These are phyloP conservation scores for Cajanus cajan DNA, from an alignment of 306 rosid genomes.

Conservation along the genomic window DNA sequence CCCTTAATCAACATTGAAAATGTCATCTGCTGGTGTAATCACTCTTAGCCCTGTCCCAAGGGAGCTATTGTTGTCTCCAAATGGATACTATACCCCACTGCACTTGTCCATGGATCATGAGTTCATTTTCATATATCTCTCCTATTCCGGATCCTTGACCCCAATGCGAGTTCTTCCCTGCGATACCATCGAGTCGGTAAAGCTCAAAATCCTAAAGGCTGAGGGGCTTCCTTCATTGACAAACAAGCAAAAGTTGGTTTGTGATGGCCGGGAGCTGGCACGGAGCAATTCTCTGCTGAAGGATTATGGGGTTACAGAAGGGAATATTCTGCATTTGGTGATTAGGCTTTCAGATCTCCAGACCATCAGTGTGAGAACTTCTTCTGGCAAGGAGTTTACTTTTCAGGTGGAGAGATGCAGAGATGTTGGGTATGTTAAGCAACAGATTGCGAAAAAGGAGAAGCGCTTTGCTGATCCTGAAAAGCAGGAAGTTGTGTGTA, in stretches of 20 bases:
- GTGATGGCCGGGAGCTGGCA: constrained; percentile 85
- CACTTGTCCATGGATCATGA: constrained; percentile 44
- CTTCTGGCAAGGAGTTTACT: constrained; percentile 61
- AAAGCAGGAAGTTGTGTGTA: constrained; percentile 76
- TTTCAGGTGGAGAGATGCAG: constrained; percentile 76
- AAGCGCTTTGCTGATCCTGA: constrained; percentile 68
- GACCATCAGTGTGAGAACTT: constrained; percentile 65
- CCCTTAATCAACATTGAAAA: constrained; percentile 27
- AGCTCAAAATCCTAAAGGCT: constrained; percentile 64
- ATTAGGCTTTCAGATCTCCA: constrained; percentile 78
- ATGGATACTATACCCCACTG: constrained; percentile 32
- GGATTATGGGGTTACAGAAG: constrained; percentile 80
- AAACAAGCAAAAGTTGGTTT: constrained; percentile 84
- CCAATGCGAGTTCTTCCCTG: constrained; percentile 71
- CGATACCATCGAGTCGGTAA: constrained; percentile 83
- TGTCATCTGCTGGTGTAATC: constrained; percentile 83
- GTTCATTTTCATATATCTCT: constrained; percentile 61
- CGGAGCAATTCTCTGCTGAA: constrained; percentile 71
- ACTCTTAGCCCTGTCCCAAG: constrained; percentile 52
- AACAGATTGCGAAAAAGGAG: constrained; percentile 63
- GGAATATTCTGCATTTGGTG: constrained; percentile 88
- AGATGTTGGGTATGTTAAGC: constrained; percentile 81
- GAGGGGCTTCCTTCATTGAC: constrained; percentile 66
- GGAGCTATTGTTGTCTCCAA: constrained; percentile 48
- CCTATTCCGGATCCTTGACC: constrained; percentile 55